Evolutionary conservation across 495 filamentous ascomycete species (phyloP).

Genomic region (Aspergillus affinis): DNA sequence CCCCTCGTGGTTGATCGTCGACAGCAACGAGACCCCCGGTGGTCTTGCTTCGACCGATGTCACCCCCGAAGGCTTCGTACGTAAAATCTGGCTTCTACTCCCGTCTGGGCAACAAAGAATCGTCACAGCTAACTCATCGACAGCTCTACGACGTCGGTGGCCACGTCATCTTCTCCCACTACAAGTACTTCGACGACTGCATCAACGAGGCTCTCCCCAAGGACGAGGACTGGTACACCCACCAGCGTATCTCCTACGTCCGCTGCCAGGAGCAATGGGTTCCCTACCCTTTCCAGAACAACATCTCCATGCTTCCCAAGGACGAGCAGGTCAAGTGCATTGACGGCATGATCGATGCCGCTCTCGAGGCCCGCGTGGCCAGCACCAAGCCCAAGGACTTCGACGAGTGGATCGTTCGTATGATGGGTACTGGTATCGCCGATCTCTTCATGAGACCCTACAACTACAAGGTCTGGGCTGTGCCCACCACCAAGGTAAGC

Average conservation of each 20-base stretch:
- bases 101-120: background rate
- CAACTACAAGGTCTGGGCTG: constrained; percentile 99
- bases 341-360: constrained; percentile 95
- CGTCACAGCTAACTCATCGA: constrained; percentile 17
- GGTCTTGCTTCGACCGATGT: constrained; percentile 96
- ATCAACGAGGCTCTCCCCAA: constrained; percentile 94
- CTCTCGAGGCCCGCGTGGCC: constrained; percentile 78
- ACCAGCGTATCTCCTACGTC: constrained; percentile 98
- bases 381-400: constrained; percentile 93
- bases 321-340: constrained; percentile 95
- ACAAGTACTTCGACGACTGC: constrained; percentile 99
- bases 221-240: constrained; percentile 91
- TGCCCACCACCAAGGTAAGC: constrained; percentile 92
- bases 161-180: constrained; percentile 99
- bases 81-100: constrained; percentile 38
- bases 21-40: constrained; percentile 89
- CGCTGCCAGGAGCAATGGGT: constrained; percentile 96
- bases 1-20: constrained; percentile 94
- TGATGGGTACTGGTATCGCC: constrained; percentile 86
- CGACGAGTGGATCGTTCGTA: constrained; percentile 97
- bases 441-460: constrained; percentile 99
- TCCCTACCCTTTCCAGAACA: constrained; percentile 99
- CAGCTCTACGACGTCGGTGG: constrained; percentile 99
- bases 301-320: constrained; percentile 97
- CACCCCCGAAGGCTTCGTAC: constrained; percentile 95